These are phyloP conservation scores for Pythium guiyangense DNA, from an alignment of 352 stramenopile genomes.

Conservation along the genomic window DNA sequence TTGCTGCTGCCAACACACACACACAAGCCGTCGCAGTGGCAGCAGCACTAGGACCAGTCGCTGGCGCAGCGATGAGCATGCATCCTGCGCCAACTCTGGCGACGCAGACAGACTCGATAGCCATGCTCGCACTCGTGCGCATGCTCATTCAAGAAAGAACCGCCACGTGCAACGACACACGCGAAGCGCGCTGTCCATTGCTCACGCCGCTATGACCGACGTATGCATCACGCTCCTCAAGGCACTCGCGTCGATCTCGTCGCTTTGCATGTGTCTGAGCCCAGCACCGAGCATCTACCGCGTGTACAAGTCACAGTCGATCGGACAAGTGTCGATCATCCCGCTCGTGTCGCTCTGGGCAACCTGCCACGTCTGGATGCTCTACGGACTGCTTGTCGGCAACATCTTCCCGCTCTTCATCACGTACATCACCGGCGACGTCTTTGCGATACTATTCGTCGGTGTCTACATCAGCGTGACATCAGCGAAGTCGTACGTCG, in stretches of 20 bases:
- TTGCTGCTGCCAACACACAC: too few relatives aligned
- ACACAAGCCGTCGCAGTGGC: too few relatives aligned
- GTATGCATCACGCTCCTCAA: constrained; percentile 9
- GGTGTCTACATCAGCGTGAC: constrained; percentile 10
- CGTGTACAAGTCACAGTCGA: constrained; percentile 13
- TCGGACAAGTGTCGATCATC: constrained; percentile 20
- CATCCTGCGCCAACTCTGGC: too few relatives aligned
- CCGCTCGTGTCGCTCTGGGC: constrained; percentile 18
- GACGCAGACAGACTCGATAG: background rate
- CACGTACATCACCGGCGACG: constrained; percentile 19
- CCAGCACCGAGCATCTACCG: constrained; percentile 18
- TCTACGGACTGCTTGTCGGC: constrained; percentile 7
- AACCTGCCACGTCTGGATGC: constrained; percentile 19
- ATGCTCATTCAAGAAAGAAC: background rate
- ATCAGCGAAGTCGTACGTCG: constrained; percentile 1
- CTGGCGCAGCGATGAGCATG: background rate
- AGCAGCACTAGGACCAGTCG: too few relatives aligned
- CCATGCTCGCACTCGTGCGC: background rate
- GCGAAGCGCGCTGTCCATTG: background rate
- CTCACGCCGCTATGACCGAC: constrained; percentile 2
- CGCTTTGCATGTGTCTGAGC: constrained; percentile 21
- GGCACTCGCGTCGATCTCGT: constrained; percentile 16
- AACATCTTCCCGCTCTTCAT: too few relatives aligned
- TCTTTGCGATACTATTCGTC: constrained; percentile 19
- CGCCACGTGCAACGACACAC: background rate